Base-by-base conservation (phyloP, 345 rosid genomes). In the Xanthoceras sorbifolium region DNA sequence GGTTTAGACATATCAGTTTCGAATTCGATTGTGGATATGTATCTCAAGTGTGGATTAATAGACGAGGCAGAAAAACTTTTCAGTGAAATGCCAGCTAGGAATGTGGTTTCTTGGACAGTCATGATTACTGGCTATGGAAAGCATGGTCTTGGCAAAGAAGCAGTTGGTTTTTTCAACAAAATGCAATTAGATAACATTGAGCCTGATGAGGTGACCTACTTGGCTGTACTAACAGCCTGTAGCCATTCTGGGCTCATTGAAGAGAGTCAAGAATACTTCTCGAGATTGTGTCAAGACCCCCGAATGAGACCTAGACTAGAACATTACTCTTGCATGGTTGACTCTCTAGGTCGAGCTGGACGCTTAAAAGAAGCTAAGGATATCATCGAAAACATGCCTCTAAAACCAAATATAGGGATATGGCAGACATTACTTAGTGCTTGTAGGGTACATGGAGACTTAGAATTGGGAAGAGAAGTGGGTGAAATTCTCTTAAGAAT, bases 341-440 rank as follows among this genome's bases (percentile, higher is more conserved):
- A 95, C 87, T 88, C 94, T 11, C 86, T 95, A 4, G 93, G 97
- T 38, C 82, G 98, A 79, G 90, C 94, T 38, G 98, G 97, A 44
- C 83, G 84, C 46, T 76, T 95, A 76, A 75, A 81, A 65, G 97
- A 95, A 86, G 98, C 96, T 15, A 89, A 85, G 83, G 59, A 77
- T 59, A 86, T 95, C 31, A 89, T 93, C 22, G 83, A 90, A 42
- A 79, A 76, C 59, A 93, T 90, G 99, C 92, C 93, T 17, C 36
- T 90, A 20, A 80, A 86, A 79, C 83, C 97, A 66, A 90, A 85
- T 61, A 84, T 74, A 18, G 97, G 91, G 25, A 90, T 93, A 87
- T 93, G 97, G 98, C 98, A 95, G 82, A 87, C 97, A 52, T 87
- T 95, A 84, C 93, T 93, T 23, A 85, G 98, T 84, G 91, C 92